Evolutionary conservation across 345 rosid species (phyloP).

Genomic region (Aethionema arabicum): DNA sequence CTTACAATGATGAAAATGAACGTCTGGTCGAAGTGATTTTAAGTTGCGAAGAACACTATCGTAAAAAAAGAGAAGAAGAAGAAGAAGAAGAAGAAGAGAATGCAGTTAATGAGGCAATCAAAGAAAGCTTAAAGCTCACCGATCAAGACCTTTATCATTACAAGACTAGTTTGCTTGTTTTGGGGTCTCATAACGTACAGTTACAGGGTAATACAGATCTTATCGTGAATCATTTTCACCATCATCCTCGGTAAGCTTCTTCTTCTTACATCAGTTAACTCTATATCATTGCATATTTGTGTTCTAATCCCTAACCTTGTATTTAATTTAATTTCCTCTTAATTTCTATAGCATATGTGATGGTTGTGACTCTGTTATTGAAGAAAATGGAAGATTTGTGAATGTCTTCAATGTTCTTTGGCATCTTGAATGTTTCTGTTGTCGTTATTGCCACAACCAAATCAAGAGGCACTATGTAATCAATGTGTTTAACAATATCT

Average conservation of each 20-base stretch:
- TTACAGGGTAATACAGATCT: no score
- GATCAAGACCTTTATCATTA: no score
- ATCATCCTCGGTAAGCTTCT: constrained; percentile 14
- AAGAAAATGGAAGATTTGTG: constrained; percentile 47
- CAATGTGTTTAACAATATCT: background rate
- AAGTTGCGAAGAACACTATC: no score
- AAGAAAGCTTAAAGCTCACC: no score
- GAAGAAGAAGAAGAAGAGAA: no score
- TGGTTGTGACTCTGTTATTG: constrained; percentile 57
- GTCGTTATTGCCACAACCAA: constrained; percentile 56
- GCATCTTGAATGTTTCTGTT: constrained; percentile 72
- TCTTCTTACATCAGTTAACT: background rate
- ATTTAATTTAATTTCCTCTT: background rate
- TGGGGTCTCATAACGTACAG: no score
- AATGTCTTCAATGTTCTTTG: constrained; percentile 59
- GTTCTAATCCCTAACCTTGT: background rate
- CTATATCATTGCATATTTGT: no score
- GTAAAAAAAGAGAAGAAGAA: no score
- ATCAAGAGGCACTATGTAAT: constrained; percentile 48
- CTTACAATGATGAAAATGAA: no score
- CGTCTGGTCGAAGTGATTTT: no score
- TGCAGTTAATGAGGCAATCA: no score
- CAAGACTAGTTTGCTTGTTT: no score
- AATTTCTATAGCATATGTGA: constrained; percentile 51
- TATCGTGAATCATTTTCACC: constrained; percentile 7